Conservation (phyloP, 306 rosid species). For the Astragalus membranaceus region DNA sequence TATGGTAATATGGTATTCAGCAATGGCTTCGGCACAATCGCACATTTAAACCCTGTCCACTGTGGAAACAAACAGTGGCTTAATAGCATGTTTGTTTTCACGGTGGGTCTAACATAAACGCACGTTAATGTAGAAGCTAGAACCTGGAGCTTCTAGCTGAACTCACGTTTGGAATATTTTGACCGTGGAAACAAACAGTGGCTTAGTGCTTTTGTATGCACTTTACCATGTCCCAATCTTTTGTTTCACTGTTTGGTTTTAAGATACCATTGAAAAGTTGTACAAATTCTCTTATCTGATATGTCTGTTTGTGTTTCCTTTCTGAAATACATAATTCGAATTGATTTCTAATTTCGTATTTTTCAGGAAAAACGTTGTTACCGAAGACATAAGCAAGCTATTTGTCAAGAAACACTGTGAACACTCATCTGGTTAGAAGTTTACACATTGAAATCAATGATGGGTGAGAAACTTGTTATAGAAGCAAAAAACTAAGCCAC, state of each 20-base stretch:
- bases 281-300: not conserved
- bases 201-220: too few relatives aligned
- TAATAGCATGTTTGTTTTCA: too few relatives aligned
- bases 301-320: not conserved
- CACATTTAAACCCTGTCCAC: too few relatives aligned
- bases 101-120: too few relatives aligned
- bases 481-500: not conserved
- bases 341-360: slow-evolving; percentile 18
- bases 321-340: not conserved
- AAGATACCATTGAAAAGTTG: not conserved
- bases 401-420: slow-evolving; percentile 62
- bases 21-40: too few relatives aligned
- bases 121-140: too few relatives aligned
- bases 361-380: slow-evolving; percentile 84
- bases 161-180: too few relatives aligned
- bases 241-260: not conserved
- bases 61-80: too few relatives aligned
- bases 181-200: too few relatives aligned
- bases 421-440: slow-evolving; percentile 27
- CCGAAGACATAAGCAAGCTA: slow-evolving; percentile 87
- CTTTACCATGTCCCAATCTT: not conserved
- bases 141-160: too few relatives aligned
- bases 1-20: too few relatives aligned
- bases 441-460: slow-evolving; percentile 7
- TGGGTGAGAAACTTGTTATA: not conserved